Percentiles rank a stretch among this genome's conserved stretches.
These are phyloP conservation scores for Vaccinium macrocarpon DNA, from an alignment of 148 eudicot genomes.

Conservation along the genomic window DNA sequence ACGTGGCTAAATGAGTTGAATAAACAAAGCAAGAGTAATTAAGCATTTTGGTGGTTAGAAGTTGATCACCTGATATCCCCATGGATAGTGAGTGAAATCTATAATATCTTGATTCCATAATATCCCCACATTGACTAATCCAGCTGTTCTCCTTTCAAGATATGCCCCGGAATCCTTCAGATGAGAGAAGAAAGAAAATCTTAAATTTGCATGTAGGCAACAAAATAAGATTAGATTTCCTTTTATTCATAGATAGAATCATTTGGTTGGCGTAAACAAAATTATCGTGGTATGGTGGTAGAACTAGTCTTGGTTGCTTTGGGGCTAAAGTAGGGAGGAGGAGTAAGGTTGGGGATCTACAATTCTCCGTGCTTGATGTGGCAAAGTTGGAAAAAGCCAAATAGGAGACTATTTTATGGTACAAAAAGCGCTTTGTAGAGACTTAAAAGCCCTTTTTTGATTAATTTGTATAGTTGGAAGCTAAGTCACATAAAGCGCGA, in stretches of 20 bases:
- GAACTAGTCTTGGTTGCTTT: not conserved
- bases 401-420: not conserved
- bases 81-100: constrained; percentile 33
- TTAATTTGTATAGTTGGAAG: not conserved
- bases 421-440: not conserved
- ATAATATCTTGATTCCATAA: constrained; percentile 18
- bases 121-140: constrained; percentile 35
- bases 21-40: not conserved
- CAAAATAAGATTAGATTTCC: not conserved
- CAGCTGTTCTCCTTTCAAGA: constrained; percentile 42
- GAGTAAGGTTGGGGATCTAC: not conserved
- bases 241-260: not conserved
- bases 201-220: not conserved
- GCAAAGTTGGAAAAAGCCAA: not conserved
- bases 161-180: constrained; percentile 50
- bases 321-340: not conserved
- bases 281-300: not conserved
- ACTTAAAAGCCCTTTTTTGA: not conserved
- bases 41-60: constrained; percentile 10
- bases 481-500: too few species aligned
- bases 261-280: not conserved
- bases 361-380: not conserved
- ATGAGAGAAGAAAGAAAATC: constrained; percentile 7
- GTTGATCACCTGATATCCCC: constrained; percentile 56
- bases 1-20: not conserved